phyloP scores from a whole-genome alignment of 768 basidiomycete genomes.

The Pisolithus marmoratus region DNA sequence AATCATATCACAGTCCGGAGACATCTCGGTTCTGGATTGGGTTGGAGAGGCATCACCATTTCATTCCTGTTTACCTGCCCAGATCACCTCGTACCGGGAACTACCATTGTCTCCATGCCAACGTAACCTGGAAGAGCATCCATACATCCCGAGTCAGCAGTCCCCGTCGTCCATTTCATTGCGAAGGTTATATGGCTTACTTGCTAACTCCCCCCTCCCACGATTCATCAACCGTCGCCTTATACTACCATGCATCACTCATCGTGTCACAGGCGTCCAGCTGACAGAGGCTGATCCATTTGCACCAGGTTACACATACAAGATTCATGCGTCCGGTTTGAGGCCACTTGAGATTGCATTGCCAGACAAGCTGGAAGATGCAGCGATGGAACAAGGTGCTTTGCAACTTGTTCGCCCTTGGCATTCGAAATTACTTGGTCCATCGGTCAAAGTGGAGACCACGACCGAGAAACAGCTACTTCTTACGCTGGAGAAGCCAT shows the following conservation, averaged over 20 bases:
- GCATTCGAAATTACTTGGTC: too few species aligned
- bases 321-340: constrained; percentile 1
- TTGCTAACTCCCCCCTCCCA: background rate
- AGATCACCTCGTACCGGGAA: too few species aligned
- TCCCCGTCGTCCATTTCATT: background rate
- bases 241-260: constrained; percentile 7
- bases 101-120: background rate
- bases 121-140: too few species aligned
- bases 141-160: background rate
- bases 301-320: constrained; percentile 8
- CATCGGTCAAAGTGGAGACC: too few species aligned
- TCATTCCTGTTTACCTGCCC: too few species aligned
- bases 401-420: too few species aligned
- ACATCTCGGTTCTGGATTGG: too few species aligned
- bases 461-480: too few species aligned
- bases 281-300: background rate
- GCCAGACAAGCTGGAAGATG: constrained; percentile 6
- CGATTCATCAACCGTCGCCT: background rate
- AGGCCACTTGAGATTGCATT: constrained; percentile 12
- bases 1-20: too few species aligned
- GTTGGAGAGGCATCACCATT: too few species aligned
- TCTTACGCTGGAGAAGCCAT: too few species aligned
- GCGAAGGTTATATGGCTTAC: background rate
- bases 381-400: background rate
- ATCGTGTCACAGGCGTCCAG: constrained; percentile 13